phyloP scores from a whole-genome alignment of 1,284 basidiomycete species.

The Volvariella surrecta region DNA sequence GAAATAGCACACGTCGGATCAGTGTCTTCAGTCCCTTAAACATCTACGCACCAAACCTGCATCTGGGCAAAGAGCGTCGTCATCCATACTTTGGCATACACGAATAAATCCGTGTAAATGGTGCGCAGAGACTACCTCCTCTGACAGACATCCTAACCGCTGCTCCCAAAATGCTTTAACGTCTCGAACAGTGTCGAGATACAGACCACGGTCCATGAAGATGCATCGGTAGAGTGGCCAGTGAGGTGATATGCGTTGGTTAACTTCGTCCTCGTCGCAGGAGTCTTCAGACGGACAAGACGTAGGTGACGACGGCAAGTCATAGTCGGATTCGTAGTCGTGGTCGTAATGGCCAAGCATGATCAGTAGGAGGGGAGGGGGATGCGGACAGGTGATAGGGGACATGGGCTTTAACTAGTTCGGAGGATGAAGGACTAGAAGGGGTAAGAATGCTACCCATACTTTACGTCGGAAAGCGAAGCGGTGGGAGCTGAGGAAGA shows the following conservation, averaged over 20 bases:
- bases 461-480: background rate
- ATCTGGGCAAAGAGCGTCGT: conserved; percentile 58
- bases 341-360: conserved; percentile 16
- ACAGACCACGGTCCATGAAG: conserved; percentile 44
- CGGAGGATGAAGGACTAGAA: too few relatives aligned
- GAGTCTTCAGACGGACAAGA: conserved; percentile 39
- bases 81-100: conserved; percentile 29
- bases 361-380: background rate
- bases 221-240: conserved; percentile 49
- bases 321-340: conserved; percentile 18
- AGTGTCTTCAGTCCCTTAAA: background rate
- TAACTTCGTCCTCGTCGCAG: conserved; percentile 54
- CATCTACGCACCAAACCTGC: conserved; percentile 48
- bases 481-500: background rate
- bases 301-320: conserved; percentile 21
- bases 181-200: conserved; percentile 58
- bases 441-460: too few relatives aligned
- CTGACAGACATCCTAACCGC: conserved; percentile 11
- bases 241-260: conserved; percentile 46
- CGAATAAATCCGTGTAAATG: conserved; percentile 22
- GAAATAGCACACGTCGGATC: conserved; percentile 5
- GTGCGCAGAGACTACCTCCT: background rate
- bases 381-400: background rate
- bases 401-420: background rate
- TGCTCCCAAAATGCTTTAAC: conserved; percentile 47